These are phyloP conservation scores for Boletus sp. DNA, from an alignment of 768 basidiomycete species.

Conservation along the genomic window DNA sequence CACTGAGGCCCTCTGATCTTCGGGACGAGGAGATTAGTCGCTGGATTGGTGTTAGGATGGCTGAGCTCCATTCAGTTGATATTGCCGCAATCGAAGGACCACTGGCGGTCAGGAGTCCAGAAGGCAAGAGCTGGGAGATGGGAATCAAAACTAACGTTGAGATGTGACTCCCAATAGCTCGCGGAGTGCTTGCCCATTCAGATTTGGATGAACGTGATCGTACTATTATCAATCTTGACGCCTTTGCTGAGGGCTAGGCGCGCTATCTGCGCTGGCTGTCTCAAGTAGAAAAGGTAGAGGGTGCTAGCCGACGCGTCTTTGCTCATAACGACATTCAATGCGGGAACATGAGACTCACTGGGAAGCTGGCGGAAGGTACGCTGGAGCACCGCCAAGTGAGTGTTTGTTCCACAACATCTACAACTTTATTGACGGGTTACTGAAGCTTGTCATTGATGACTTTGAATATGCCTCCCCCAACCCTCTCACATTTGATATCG, in stretches of 20 bases:
- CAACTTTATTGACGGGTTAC: slow-evolving; percentile 13
- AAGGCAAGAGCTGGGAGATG: slow-evolving; percentile 53
- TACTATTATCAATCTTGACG: slow-evolving; percentile 59
- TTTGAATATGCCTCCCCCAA: slow-evolving; percentile 97
- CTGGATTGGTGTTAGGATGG: slow-evolving; percentile 93
- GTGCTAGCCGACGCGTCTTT: slow-evolving; percentile 58
- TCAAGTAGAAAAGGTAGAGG: slow-evolving; percentile 53
- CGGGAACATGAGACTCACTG: slow-evolving; percentile 79
- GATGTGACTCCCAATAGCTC: slow-evolving; percentile 70
- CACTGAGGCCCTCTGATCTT: slow-evolving; percentile 75
- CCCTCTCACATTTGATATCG: slow-evolving; percentile 92
- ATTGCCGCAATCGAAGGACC: slow-evolving; percentile 60
- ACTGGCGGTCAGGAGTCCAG: slow-evolving; percentile 35
- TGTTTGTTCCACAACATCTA: slow-evolving; percentile 17
- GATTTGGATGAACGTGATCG: slow-evolving; percentile 44
- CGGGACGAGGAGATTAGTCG: slow-evolving; percentile 72
- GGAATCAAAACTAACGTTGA: slow-evolving; percentile 65
- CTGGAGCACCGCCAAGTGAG: slow-evolving; percentile 77
- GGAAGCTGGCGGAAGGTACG: slow-evolving; percentile 45
- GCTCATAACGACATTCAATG: slow-evolving; percentile 98
- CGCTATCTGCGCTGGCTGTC: slow-evolving; percentile 71
- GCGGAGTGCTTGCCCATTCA: slow-evolving; percentile 69
- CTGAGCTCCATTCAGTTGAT: slow-evolving; percentile 92
- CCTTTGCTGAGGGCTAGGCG: slow-evolving; percentile 63
- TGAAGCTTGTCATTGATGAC: slow-evolving; percentile 90